Base-by-base conservation (phyloP, 208 protist species). In the Acanthamoeba triangularis region DNA sequence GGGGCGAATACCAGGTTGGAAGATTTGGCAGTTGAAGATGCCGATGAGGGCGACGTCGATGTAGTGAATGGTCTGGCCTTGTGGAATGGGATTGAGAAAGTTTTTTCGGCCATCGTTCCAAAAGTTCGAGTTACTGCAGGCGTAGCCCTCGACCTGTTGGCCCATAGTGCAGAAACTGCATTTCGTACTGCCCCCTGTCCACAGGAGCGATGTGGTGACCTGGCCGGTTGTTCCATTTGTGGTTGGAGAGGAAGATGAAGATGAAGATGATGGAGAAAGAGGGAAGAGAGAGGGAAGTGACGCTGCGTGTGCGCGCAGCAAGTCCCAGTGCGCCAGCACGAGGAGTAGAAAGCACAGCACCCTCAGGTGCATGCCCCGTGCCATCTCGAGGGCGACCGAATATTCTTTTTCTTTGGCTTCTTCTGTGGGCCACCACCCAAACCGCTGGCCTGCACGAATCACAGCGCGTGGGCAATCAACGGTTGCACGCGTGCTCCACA, bases 21-120 rank as follows among this genome's bases (percentile, higher is more conserved):
- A 87, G 78, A 61, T 8, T 61, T 87, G 78, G 33, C 78, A 87
- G 23, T 87, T 63, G 47, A 87, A 87, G 47, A 52, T 28, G 78
- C 78, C 78, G 30, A 61, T 35, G 33, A 92, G 35, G 56, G 33
- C 25, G 25, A 92, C 35, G 1, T 52, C 61, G 33, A 74, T 49
- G 85, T 30, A 56, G 35, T 54, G 49, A 44, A 76, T 92, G 30
- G 6, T 35, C 10, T 65, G 3, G 49, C 61, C 59, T 3, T 11
- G 16, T 28, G 85, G 85, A 18, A 74, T 74, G 37, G 85, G 85
- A 30, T 92, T 74, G 85, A 92, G 74, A 7, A 37, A 28, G 30
- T 41, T 72, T 25, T 74, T 92, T 5, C 56, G 11, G n/a, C n/a
- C n/a, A 41, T 92, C 85, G 33, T 28, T 49, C 85, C 85, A 92